A percentile compares a stretch with the other conserved stretches of the same genome.
These are phyloP conservation scores for Panicum virgatum DNA, from an alignment of 202 grass and related monocot species.

Conservation along the genomic window DNA sequence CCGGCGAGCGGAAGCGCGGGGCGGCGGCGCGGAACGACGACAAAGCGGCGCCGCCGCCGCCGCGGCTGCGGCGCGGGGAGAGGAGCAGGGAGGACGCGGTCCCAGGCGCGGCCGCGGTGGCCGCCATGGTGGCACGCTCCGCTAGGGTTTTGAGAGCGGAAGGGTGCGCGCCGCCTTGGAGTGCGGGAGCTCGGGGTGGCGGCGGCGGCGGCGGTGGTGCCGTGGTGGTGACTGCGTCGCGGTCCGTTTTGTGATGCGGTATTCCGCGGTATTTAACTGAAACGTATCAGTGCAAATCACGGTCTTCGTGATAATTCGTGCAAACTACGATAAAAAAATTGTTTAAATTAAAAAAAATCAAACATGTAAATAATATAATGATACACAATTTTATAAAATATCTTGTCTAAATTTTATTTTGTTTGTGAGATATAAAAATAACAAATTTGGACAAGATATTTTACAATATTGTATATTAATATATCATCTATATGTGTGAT, in stretches of 20 bases:
- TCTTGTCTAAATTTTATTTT: too few relatives aligned
- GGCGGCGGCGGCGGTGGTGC: slow-evolving; percentile 12
- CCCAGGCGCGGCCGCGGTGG: slow-evolving; percentile 26
- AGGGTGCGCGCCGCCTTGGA: not conserved
- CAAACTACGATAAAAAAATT: too few relatives aligned
- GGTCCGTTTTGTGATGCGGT: not conserved
- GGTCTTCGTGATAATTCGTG: too few relatives aligned
- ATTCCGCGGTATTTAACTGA: slow-evolving; percentile 12
- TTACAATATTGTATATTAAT: too few relatives aligned
- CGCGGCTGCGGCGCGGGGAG: slow-evolving; percentile 26
- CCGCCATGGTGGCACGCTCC: slow-evolving; percentile 34
- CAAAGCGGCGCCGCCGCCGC: not conserved
- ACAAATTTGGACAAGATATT: too few relatives aligned
- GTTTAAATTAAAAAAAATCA: too few relatives aligned
- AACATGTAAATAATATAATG: too few relatives aligned
- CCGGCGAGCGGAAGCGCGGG: slow-evolving; percentile 40
- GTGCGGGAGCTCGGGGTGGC: not conserved
- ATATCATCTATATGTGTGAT: too few relatives aligned
- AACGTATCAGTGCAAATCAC: too few relatives aligned
- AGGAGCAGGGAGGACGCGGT: slow-evolving; percentile 29
- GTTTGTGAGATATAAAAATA: too few relatives aligned
- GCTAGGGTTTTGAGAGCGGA: slow-evolving; percentile 30
- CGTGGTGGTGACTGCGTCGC: too few relatives aligned
- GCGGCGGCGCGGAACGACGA: slow-evolving; percentile 23
- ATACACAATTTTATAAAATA: too few relatives aligned